These are phyloP conservation scores for Microglena sp. DNA, from an alignment of 139 green algal genomes.

Conservation along the genomic window DNA sequence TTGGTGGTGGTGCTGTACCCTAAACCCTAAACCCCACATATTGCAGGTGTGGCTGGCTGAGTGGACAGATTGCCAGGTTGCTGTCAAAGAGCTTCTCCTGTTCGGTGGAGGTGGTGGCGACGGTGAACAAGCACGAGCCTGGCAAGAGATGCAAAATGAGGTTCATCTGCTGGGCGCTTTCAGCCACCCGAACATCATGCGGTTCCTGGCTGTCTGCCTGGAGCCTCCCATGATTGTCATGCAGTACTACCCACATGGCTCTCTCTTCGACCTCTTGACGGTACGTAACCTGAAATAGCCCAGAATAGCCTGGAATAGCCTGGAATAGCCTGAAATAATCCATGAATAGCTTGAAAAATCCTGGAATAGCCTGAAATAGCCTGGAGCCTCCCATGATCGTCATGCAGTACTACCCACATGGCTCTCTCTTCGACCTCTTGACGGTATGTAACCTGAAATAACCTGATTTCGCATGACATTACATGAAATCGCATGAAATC, in stretches of 20 bases:
- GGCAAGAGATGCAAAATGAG: constrained; percentile 4
- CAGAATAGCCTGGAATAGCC: background rate
- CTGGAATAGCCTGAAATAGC: background rate
- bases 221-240: constrained; percentile 53
- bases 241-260: constrained; percentile 53
- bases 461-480: background rate
- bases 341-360: background rate
- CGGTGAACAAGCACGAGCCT: background rate
- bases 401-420: constrained; percentile 52
- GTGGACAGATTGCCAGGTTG: constrained; percentile 41
- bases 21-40: no score
- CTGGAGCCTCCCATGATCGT: background rate
- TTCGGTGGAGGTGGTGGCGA: constrained; percentile 4
- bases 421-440: constrained; percentile 49
- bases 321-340: background rate
- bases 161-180: constrained; percentile 18
- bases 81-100: constrained; percentile 44
- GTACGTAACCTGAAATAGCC: background rate
- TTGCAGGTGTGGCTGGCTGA: constrained; percentile 48
- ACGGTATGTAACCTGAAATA: constrained; percentile 4
- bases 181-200: constrained; percentile 39
- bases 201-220: constrained; percentile 47
- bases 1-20: no score
- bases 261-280: constrained; percentile 44
- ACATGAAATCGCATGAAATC: background rate